phyloP scores from a whole-genome alignment of 441 rosid species.

The Erysimum pusillum region DNA sequence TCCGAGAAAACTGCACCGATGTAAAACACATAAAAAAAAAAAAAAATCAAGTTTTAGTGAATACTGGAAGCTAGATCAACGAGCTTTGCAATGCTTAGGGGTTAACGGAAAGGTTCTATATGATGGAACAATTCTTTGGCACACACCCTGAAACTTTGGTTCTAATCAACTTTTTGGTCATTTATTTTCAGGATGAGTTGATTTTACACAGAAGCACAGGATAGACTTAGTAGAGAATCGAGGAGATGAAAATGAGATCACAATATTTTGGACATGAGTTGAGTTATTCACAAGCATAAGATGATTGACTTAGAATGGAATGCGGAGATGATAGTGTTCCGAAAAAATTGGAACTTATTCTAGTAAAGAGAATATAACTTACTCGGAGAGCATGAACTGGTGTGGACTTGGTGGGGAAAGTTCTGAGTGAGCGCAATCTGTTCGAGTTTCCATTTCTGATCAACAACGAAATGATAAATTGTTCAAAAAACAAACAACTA shows the following conservation, averaged over 20 bases:
- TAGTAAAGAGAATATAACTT: slow-evolving; percentile 36
- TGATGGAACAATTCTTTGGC: slow-evolving; percentile 3
- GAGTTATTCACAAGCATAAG: background rate
- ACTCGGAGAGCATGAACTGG: slow-evolving; percentile 85
- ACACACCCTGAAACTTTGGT: slow-evolving; percentile 8
- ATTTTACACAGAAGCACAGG: slow-evolving; percentile 1
- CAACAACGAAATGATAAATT: slow-evolving; percentile 33
- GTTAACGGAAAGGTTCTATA: background rate
- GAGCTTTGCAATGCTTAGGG: background rate
- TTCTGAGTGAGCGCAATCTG: slow-evolving; percentile 82
- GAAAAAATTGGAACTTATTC: background rate
- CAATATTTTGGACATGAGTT: background rate
- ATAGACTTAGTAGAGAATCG: background rate
- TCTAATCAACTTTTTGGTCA: background rate
- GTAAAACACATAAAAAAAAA: slow-evolving; percentile 18
- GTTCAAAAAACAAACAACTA: background rate
- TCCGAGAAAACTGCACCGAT: slow-evolving; percentile 74
- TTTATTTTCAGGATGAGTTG: background rate
- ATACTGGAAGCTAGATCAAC: slow-evolving; percentile 5
- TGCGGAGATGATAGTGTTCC: background rate
- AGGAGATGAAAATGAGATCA: background rate
- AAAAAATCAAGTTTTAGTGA: background rate
- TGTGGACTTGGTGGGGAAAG: slow-evolving; percentile 84
- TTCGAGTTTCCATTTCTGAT: slow-evolving; percentile 76
- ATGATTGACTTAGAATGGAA: background rate